Conservation (phyloP, 208 protist species). For the Trypanosoma scelopori region DNA sequence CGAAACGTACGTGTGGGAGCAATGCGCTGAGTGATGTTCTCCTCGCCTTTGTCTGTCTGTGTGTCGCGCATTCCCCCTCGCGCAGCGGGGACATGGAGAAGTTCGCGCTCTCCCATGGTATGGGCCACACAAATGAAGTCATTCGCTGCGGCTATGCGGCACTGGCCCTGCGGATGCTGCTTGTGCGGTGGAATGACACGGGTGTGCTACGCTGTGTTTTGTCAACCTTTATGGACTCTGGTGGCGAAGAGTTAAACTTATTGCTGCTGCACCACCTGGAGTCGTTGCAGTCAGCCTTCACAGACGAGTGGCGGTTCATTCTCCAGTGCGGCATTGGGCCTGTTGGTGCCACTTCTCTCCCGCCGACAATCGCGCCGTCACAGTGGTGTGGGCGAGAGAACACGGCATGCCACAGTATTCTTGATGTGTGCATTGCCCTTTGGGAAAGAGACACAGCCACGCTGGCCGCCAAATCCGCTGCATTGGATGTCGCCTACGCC, state of each 20-base stretch:
- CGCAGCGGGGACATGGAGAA: slow-evolving; percentile 12
- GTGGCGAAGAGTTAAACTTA: neutral
- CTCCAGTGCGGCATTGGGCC: neutral
- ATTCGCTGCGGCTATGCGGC: slow-evolving; percentile 29
- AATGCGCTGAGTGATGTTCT: slow-evolving; percentile 9
- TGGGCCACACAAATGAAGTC: slow-evolving; percentile 1
- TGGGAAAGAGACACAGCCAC: slow-evolving; percentile 15
- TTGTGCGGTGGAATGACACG: slow-evolving; percentile 13
- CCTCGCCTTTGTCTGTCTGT: slow-evolving; percentile 21
- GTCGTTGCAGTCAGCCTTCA: slow-evolving; percentile 22
- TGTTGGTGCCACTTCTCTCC: neutral
- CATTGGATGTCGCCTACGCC: slow-evolving; percentile 23
- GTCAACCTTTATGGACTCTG: neutral
- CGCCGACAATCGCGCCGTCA: neutral
- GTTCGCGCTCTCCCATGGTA: slow-evolving; percentile 13
- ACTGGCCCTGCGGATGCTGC: slow-evolving; percentile 4
- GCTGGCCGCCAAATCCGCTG: slow-evolving; percentile 3
- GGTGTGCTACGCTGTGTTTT: neutral
- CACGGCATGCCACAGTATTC: slow-evolving; percentile 12
- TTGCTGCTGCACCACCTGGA: slow-evolving; percentile 12
- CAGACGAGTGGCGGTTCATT: slow-evolving; percentile 12
- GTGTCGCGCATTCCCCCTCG: slow-evolving; percentile 2
- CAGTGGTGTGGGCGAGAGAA: neutral
- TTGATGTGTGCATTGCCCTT: slow-evolving; percentile 25
- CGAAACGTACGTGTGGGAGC: neutral